Evolutionary conservation across 352 stramenopile genomes (phyloP).

Genomic region (Globisporangium middletonii): DNA sequence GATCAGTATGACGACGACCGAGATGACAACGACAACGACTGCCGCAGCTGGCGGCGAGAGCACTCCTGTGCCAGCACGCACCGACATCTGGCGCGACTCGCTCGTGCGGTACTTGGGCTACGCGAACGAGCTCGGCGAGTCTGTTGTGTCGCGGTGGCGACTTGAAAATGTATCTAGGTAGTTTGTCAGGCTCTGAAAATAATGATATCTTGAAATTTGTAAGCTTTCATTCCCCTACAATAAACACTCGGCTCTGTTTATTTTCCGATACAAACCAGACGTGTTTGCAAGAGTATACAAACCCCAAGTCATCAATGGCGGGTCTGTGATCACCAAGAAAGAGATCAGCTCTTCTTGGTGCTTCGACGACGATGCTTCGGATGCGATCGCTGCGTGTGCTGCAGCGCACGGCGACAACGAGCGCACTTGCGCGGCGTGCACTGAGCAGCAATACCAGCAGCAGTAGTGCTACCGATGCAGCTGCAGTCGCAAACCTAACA

Average conservation of each 20-base stretch:
- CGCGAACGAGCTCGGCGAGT: constrained; percentile 86
- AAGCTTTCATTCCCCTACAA: too few species aligned
- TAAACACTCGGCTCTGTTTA: too few species aligned
- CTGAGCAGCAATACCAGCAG: too few species aligned
- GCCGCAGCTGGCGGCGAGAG: neutral
- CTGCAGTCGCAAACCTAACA: constrained; percentile 10
- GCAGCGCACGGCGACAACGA: neutral
- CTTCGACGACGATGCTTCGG: too few species aligned
- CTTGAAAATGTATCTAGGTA: too few species aligned
- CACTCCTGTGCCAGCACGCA: neutral
- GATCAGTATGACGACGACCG: neutral
- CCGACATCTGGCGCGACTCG: constrained; percentile 82
- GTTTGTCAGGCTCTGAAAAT: too few species aligned
- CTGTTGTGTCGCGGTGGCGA: constrained; percentile 1
- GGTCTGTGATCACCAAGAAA: too few species aligned
- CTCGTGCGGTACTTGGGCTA: constrained; percentile 87
- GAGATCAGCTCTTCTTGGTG: too few species aligned
- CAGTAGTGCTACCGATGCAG: neutral
- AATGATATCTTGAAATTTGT: too few species aligned
- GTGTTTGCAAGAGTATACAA: too few species aligned
- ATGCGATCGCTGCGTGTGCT: neutral
- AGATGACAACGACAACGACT: neutral
- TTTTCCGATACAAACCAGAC: too few species aligned
- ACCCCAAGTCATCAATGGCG: too few species aligned
- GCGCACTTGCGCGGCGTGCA: neutral